A percentile compares a stretch with the other conserved stretches of the same genome.
Evolutionary conservation across 257 asterid species (phyloP).

Genomic region (Capsicum chinense): DNA sequence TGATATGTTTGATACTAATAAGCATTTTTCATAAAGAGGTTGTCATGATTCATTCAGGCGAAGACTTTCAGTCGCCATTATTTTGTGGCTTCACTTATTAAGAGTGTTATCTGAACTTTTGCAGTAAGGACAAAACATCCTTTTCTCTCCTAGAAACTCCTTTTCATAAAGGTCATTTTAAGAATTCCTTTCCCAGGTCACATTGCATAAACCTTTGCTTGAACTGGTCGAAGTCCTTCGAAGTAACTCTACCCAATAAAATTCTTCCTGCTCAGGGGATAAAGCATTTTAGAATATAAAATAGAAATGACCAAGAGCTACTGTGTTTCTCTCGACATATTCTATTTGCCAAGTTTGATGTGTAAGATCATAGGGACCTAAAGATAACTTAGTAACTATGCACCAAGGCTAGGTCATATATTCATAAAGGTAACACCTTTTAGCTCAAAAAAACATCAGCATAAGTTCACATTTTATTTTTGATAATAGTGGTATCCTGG

Average conservation of each 20-base stretch:
- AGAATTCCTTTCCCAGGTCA: background rate
- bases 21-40: background rate
- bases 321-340: background rate
- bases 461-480: background rate
- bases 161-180: background rate
- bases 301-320: background rate
- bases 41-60: background rate
- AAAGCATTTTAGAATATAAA: background rate
- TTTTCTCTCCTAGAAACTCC: conserved; percentile 8
- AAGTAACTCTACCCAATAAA: background rate
- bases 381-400: background rate
- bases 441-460: background rate
- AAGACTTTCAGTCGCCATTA: background rate
- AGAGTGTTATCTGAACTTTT: background rate
- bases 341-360: background rate
- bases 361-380: background rate
- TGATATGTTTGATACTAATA: conserved; percentile 4
- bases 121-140: background rate
- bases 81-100: conserved; percentile 2
- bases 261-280: background rate
- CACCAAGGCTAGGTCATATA: background rate
- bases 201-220: background rate
- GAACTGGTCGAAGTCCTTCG: background rate
- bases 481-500: background rate
- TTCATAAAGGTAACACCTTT: background rate